Conservation (phyloP, 2,329 filamentous ascomycete species). For the Xylariomycetidae sp. region DNA sequence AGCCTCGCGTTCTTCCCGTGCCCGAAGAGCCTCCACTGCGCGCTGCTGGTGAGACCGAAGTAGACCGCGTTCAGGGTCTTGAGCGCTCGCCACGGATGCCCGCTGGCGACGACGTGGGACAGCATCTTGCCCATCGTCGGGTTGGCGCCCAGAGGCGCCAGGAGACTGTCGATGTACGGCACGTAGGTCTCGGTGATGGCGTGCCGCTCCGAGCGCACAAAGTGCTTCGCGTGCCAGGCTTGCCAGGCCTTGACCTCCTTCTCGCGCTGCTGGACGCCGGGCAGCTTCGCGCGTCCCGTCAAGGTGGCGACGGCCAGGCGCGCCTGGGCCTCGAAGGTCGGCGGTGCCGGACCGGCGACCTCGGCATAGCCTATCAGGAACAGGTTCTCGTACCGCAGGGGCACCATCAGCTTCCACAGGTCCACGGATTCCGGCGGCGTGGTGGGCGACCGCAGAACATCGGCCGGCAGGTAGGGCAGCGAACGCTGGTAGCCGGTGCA, state of each 20-base stretch:
- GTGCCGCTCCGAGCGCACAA: constrained; percentile 28
- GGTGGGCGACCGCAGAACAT: constrained; percentile 14
- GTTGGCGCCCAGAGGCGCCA: constrained; percentile 26
- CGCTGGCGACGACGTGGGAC: constrained; percentile 17
- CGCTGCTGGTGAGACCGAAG: constrained; percentile 28
- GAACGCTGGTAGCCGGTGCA: constrained; percentile 7
- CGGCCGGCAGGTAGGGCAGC: constrained; percentile 22
- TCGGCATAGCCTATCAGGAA: constrained; percentile 30
- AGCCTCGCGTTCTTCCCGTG: constrained; percentile 23
- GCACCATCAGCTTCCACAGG: constrained; percentile 26
- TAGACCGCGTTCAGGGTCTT: constrained; percentile 27
- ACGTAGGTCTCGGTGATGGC: constrained; percentile 21
- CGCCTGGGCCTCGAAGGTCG: constrained; percentile 28
- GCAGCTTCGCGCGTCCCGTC: constrained; percentile 19
- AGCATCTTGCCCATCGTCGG: constrained; percentile 25
- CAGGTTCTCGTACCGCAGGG: constrained; percentile 25
- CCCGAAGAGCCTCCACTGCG: constrained; percentile 30
- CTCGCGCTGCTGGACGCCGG: constrained; percentile 20
- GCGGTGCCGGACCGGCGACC: constrained; percentile 24
- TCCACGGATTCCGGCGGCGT: constrained; percentile 21
- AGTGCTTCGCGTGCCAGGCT: constrained; percentile 18
- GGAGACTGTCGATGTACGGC: constrained; percentile 27
- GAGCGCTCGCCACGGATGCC: constrained; percentile 21
- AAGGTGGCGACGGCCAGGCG: constrained; percentile 27
- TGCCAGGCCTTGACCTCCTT: constrained; percentile 20